Evolutionary conservation across 139 green algal species (phyloP).

Genomic region (Chlamydomonas sp.): DNA sequence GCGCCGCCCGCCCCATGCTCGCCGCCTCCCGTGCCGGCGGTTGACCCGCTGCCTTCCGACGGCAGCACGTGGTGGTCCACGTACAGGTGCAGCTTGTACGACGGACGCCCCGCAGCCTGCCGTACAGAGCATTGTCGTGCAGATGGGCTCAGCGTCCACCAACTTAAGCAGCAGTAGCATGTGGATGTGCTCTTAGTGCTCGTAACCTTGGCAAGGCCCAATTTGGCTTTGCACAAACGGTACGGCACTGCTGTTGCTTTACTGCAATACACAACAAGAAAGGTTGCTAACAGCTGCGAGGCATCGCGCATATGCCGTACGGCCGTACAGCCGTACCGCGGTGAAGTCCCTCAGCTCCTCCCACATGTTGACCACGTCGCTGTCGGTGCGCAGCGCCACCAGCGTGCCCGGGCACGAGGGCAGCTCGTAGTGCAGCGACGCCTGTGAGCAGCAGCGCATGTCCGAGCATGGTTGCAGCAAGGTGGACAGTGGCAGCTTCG

Average conservation of each 20-base stretch:
- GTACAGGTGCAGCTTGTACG: slow-evolving; percentile 56
- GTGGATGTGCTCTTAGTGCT: not conserved
- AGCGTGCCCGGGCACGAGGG: slow-evolving; percentile 55
- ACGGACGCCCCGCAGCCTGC: slow-evolving; percentile 28
- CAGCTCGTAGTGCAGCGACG: slow-evolving; percentile 68
- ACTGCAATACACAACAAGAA: too few species aligned
- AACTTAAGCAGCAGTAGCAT: not conserved
- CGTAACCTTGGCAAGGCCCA: too few species aligned
- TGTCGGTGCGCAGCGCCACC: slow-evolving; percentile 60
- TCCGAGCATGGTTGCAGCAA: too few species aligned
- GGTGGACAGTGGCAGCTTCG: too few species aligned
- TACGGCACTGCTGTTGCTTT: not conserved
- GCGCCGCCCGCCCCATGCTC: not conserved
- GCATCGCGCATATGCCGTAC: not conserved
- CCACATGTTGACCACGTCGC: slow-evolving; percentile 70
- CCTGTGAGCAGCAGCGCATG: slow-evolving; percentile 6
- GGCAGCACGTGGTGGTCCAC: slow-evolving; percentile 32
- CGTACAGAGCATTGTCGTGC: not conserved
- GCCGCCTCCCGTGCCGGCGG: not conserved
- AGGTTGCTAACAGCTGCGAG: not conserved
- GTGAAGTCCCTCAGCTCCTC: slow-evolving; percentile 37
- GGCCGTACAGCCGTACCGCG: slow-evolving; percentile 10
- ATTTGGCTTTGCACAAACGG: not conserved
- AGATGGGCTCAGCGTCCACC: not conserved
- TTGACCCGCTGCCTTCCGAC: slow-evolving; percentile 24